Conservation (phyloP, 2,329 filamentous ascomycete species). For the Westerdykella ornata region DNA sequence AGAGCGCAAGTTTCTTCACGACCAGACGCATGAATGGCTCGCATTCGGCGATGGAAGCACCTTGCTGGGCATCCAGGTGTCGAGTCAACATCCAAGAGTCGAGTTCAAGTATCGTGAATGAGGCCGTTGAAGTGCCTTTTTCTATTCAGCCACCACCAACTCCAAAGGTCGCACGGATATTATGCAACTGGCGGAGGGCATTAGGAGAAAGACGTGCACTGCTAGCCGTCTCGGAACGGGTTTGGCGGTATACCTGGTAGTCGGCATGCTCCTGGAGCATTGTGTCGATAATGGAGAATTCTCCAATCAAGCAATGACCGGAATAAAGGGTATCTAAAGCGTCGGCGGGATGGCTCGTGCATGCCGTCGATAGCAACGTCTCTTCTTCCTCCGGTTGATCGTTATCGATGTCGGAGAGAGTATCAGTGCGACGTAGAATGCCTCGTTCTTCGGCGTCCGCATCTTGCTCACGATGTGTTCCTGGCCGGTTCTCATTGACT, state of each 20-base stretch:
- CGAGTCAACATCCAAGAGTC: no score
- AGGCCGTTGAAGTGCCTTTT: no score
- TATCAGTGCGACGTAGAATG: slow-evolving; percentile 39
- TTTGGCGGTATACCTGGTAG: slow-evolving; percentile 30
- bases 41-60: no score
- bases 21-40: no score
- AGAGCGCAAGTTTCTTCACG: no score
- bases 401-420: slow-evolving; percentile 34
- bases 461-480: slow-evolving; percentile 43
- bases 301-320: slow-evolving; percentile 43
- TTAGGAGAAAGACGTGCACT: slow-evolving; percentile 21
- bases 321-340: slow-evolving; percentile 43
- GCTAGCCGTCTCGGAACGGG: slow-evolving; percentile 19
- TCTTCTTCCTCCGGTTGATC: slow-evolving; percentile 33
- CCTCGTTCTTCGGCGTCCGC: slow-evolving; percentile 56
- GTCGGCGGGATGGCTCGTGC: slow-evolving; percentile 19
- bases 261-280: slow-evolving; percentile 39
- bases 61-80: no score
- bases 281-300: slow-evolving; percentile 39
- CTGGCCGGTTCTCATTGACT: slow-evolving; percentile 5
- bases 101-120: no score
- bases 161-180: slow-evolving; percentile 29
- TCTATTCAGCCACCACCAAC: slow-evolving; percentile 27
- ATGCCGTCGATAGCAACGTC: slow-evolving; percentile 25
- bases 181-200: slow-evolving; percentile 29